Evolutionary conservation across 441 rosid species (phyloP).

Genomic region (Croton setiger): DNA sequence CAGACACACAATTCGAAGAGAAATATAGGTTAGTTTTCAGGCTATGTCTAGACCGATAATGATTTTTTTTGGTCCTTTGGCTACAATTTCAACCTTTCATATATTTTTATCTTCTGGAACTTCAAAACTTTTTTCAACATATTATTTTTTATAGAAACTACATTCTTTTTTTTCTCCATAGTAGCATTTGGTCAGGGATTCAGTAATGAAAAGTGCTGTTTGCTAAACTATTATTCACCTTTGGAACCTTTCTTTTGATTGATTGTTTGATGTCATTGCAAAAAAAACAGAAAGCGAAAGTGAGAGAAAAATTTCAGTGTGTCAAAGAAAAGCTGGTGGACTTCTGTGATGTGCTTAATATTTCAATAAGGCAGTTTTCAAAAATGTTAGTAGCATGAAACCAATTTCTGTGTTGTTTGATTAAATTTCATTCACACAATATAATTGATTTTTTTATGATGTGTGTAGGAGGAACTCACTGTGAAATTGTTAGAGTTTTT

Average conservation of each 20-base stretch:
- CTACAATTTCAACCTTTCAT: background rate
- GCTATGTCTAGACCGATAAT: slow-evolving; percentile 77
- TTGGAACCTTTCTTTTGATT: slow-evolving; percentile 9
- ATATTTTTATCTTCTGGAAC: background rate
- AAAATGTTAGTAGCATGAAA: slow-evolving; percentile 52
- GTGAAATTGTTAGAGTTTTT: slow-evolving; percentile 80
- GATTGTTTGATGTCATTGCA: slow-evolving; percentile 24
- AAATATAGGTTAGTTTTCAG: slow-evolving; percentile 90
- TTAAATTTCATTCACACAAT: slow-evolving; percentile 14
- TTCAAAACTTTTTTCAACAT: background rate
- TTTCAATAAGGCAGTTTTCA: slow-evolving; percentile 63
- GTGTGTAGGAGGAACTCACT: slow-evolving; percentile 72
- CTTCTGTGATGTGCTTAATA: slow-evolving; percentile 88
- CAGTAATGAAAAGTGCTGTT: background rate
- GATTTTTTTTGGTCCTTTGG: slow-evolving; percentile 46
- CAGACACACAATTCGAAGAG: slow-evolving; percentile 78
- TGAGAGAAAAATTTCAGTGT: slow-evolving; percentile 85
- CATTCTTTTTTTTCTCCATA: background rate
- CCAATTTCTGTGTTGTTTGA: slow-evolving; percentile 6
- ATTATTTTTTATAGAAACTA: background rate
- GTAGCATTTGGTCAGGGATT: background rate
- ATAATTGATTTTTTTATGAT: slow-evolving; percentile 11
- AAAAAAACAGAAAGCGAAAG: slow-evolving; percentile 77
- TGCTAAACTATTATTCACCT: slow-evolving; percentile 4
- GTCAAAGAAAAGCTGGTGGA: slow-evolving; percentile 77